phyloP scores from a whole-genome alignment of 192 early-diverging fungal species.

The Entomortierella parvispora region DNA sequence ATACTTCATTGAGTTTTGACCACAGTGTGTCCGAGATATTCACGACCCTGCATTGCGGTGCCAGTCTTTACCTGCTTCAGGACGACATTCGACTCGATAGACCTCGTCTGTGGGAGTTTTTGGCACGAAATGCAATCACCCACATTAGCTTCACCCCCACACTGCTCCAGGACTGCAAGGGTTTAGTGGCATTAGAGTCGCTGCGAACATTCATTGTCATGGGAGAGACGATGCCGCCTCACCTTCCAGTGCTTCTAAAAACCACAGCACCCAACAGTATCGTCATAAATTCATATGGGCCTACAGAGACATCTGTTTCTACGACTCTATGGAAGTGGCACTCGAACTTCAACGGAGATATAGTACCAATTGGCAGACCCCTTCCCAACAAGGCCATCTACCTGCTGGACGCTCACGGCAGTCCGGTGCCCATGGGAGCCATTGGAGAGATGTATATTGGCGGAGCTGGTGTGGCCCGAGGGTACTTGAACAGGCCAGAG shows the following conservation, averaged over 20 bases:
- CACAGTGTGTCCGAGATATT: slow-evolving; percentile 12
- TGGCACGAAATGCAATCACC: neutral
- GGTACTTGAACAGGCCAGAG: slow-evolving; percentile 46
- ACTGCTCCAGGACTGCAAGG: slow-evolving; percentile 13
- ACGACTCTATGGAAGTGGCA: slow-evolving; percentile 2
- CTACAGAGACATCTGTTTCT: slow-evolving; percentile 19
- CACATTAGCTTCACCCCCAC: neutral
- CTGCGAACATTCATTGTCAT: neutral
- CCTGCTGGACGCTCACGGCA: slow-evolving; percentile 24
- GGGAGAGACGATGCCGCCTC: neutral
- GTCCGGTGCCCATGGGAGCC: slow-evolving; percentile 49
- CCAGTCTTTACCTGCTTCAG: slow-evolving; percentile 2
- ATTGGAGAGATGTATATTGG: too few relatives aligned
- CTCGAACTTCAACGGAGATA: slow-evolving; percentile 22
- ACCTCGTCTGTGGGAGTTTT: neutral
- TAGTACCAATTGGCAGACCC: slow-evolving; percentile 25
- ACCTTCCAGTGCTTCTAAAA: neutral
- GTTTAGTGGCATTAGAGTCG: neutral
- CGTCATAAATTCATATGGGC: slow-evolving; percentile 30
- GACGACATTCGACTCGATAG: neutral
- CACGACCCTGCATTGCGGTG: slow-evolving; percentile 3
- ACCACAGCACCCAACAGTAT: neutral
- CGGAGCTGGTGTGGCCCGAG: too few relatives aligned
- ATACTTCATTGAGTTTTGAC: slow-evolving; percentile 19
- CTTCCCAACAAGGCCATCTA: slow-evolving; percentile 28